Conservation (phyloP, 495 filamentous ascomycete genomes). For the Penicillium egyptiacum region DNA sequence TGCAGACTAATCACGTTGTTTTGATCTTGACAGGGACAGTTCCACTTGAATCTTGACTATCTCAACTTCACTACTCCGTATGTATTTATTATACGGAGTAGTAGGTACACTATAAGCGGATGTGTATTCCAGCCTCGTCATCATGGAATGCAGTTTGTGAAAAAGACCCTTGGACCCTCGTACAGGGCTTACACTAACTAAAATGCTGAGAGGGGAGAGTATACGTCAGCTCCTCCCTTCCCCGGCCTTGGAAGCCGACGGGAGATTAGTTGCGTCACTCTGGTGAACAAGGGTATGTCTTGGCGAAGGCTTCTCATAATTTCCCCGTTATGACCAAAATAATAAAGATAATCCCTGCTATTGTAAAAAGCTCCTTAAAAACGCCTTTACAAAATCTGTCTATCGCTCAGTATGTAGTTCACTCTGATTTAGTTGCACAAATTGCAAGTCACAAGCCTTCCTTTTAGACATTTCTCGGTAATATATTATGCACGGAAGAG, state of each 20-base stretch:
- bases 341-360: no score
- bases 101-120: no score
- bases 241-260: conserved; percentile 8
- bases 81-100: no score
- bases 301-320: neutral
- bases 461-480: neutral
- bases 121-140: conserved; percentile 20
- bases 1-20: conserved; percentile 1
- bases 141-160: conserved; percentile 19
- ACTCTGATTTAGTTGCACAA: no score
- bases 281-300: neutral
- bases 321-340: no score
- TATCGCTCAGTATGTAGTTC: no score
- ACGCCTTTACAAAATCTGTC: no score
- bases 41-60: neutral
- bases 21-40: conserved; percentile 1
- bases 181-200: conserved; percentile 13
- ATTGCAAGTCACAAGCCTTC: neutral
- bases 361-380: no score
- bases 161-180: conserved; percentile 9
- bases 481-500: neutral
- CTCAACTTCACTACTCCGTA: no score
- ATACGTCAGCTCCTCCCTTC: conserved; percentile 26
- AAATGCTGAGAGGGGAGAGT: conserved; percentile 13
- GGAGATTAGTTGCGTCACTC: conserved; percentile 5